Percentiles rank a stretch among this genome's conserved stretches.
Conservation (phyloP, 768 basidiomycete genomes). For the Phanerochaete sordida region DNA sequence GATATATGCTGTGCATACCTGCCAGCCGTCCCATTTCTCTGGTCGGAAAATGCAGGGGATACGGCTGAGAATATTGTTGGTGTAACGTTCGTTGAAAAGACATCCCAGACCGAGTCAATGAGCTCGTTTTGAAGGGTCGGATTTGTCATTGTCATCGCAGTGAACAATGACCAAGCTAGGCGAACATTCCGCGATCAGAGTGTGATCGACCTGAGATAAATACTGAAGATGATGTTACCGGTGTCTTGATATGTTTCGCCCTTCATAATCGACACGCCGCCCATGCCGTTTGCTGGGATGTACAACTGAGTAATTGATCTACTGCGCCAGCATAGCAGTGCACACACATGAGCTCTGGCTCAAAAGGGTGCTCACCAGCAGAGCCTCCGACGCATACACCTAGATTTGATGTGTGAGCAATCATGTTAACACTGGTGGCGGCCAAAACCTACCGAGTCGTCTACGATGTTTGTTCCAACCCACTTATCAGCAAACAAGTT, state of each 20-base stretch:
- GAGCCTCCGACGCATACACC: background rate
- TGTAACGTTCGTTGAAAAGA: background rate
- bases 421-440: background rate
- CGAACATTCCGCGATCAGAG: too few relatives aligned
- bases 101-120: background rate
- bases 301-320: background rate
- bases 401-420: background rate
- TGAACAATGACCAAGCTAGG: background rate
- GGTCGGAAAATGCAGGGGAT: background rate
- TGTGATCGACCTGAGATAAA: too few relatives aligned
- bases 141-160: slow-evolving; percentile 3
- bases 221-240: too few relatives aligned
- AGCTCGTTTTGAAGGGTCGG: slow-evolving; percentile 5
- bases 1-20: background rate
- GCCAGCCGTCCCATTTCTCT: background rate
- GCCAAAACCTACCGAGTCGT: background rate
- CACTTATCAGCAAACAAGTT: slow-evolving; percentile 6
- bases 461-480: background rate
- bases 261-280: too few relatives aligned
- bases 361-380: background rate
- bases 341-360: background rate
- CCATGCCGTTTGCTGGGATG: too few relatives aligned
- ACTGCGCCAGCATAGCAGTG: background rate
- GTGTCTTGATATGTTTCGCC: too few relatives aligned
- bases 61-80: background rate